phyloP scores from a whole-genome alignment of 371 early-diverging fungal genomes.

The Sporodiniella umbellata region DNA sequence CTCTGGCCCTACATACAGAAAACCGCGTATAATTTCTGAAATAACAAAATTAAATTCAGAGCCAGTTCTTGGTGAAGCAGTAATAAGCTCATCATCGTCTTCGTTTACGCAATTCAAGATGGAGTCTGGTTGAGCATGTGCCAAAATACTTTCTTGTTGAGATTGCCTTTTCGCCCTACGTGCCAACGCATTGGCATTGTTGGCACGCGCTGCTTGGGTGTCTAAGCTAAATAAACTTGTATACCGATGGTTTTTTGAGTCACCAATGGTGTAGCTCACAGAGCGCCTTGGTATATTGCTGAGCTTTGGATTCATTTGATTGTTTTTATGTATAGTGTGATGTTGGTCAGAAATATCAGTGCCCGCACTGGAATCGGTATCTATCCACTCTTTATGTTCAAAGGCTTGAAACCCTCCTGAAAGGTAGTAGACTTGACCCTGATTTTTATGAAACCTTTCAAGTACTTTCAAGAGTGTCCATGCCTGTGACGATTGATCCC shows the following conservation, averaged over 20 bases:
- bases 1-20: constrained; percentile 61
- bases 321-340: constrained; percentile 3
- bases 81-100: constrained; percentile 33
- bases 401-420: constrained; percentile 36
- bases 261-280: constrained; percentile 41
- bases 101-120: constrained; percentile 29
- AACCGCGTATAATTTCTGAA: constrained; percentile 58
- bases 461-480: constrained; percentile 63
- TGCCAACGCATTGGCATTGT: constrained; percentile 48
- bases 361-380: background rate
- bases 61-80: constrained; percentile 35
- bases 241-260: constrained; percentile 24
- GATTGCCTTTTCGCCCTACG: constrained; percentile 38
- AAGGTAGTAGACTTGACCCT: constrained; percentile 27
- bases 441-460: constrained; percentile 33
- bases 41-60: constrained; percentile 51
- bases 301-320: background rate
- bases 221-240: constrained; percentile 49
- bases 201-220: constrained; percentile 47
- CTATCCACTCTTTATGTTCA: constrained; percentile 6
- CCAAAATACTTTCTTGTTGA: constrained; percentile 5
- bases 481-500: constrained; percentile 47
- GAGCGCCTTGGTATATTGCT: constrained; percentile 34
- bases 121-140: background rate
- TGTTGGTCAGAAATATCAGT: background rate